These are phyloP conservation scores for Coccomyxa sp. DNA, from an alignment of 139 green algal species.

Conservation along the genomic window DNA sequence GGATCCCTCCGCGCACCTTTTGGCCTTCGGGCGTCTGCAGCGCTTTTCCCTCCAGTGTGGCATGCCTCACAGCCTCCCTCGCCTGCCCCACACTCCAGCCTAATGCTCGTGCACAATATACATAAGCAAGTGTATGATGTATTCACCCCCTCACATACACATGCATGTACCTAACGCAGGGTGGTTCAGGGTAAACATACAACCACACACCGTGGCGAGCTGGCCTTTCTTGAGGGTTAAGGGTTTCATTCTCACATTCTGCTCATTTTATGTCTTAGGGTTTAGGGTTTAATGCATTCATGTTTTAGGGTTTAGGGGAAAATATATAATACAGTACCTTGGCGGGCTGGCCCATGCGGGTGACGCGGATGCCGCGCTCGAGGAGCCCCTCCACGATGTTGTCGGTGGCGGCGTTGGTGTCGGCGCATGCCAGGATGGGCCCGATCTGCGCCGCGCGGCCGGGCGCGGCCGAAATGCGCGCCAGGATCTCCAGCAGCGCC, in stretches of 20 bases:
- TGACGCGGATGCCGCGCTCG: slow-evolving; percentile 47
- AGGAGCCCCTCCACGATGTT: slow-evolving; percentile 86
- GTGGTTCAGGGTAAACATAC: not conserved
- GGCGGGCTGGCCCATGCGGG: slow-evolving; percentile 67
- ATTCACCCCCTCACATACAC: too few species aligned
- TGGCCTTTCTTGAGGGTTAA: too few species aligned
- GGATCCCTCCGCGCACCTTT: slow-evolving; percentile 4
- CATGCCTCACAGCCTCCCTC: slow-evolving; percentile 35
- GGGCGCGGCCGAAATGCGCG: not conserved
- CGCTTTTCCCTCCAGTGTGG: slow-evolving; percentile 56
- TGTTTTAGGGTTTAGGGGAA: too few species aligned
- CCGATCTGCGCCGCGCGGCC: slow-evolving; percentile 3
- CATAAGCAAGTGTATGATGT: not conserved
- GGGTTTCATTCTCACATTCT: too few species aligned
- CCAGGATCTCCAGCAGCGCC: slow-evolving; percentile 56
- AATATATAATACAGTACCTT: too few species aligned
- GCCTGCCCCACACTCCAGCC: slow-evolving; percentile 20
- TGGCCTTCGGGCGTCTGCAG: slow-evolving; percentile 38
- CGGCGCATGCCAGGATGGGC: slow-evolving; percentile 58
- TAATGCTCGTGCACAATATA: not conserved
- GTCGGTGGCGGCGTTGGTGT: slow-evolving; percentile 86
- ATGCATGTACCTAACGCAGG: too few species aligned
- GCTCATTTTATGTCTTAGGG: too few species aligned
- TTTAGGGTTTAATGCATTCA: too few species aligned
- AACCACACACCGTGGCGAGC: too few species aligned